Evolutionary conservation across 2,329 filamentous ascomycete genomes (phyloP).

Genomic region (Fusarium verrucosum): DNA sequence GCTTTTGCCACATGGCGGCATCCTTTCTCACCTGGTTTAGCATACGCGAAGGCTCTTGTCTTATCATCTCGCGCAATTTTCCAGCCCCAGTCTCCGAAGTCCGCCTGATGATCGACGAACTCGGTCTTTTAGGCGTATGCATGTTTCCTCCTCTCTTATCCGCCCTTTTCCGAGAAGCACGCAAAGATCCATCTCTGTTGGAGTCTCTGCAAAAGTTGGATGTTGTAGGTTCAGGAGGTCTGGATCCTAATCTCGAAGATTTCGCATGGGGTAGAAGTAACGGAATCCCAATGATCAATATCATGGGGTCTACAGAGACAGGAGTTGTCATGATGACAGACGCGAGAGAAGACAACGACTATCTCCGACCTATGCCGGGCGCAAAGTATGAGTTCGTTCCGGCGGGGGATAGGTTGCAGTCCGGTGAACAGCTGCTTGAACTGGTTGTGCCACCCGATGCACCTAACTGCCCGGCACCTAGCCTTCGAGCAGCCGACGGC

Average conservation of each 20-base stretch:
- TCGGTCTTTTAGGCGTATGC: slow-evolving; percentile 2
- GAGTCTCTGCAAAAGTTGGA: slow-evolving; percentile 10
- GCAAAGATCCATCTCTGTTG: slow-evolving; percentile 11
- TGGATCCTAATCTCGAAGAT: slow-evolving; percentile 1
- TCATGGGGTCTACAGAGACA: slow-evolving; percentile 28
- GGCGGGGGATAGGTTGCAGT: background rate
- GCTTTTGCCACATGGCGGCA: slow-evolving; percentile 29
- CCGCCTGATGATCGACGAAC: slow-evolving; percentile 6
- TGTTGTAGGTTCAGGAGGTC: slow-evolving; percentile 3
- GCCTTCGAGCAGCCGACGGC: slow-evolving; percentile 22
- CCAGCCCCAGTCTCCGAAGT: slow-evolving; percentile 19
- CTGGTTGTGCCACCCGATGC: slow-evolving; percentile 17
- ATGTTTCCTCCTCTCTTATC: slow-evolving; percentile 19
- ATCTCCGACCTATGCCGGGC: background rate
- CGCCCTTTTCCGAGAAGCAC: slow-evolving; percentile 17
- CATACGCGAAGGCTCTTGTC: slow-evolving; percentile 11
- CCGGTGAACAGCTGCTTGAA: slow-evolving; percentile 17
- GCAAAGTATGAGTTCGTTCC: slow-evolving; percentile 18
- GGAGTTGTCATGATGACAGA: slow-evolving; percentile 5
- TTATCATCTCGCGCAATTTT: slow-evolving; percentile 21
- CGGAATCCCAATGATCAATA: slow-evolving; percentile 11
- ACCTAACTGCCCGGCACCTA: slow-evolving; percentile 22
- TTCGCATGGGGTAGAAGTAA: slow-evolving; percentile 22
- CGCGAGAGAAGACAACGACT: background rate
- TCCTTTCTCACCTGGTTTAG: background rate